Evolutionary conservation across 495 filamentous ascomycete species (phyloP).

Genomic region (Penicillium bialowiezense): DNA sequence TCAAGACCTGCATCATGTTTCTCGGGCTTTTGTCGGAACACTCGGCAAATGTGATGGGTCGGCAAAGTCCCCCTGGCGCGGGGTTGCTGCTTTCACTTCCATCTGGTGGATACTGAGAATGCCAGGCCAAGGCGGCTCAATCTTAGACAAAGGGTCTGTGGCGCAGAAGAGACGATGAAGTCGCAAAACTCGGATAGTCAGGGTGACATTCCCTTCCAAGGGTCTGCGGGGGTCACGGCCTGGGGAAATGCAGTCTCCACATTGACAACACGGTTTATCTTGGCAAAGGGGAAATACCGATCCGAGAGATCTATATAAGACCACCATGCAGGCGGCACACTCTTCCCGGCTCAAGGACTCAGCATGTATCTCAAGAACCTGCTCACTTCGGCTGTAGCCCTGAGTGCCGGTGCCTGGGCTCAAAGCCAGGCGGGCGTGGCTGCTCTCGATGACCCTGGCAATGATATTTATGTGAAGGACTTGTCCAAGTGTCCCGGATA

Average conservation of each 20-base stretch:
- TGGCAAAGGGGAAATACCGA: slow-evolving; percentile 1
- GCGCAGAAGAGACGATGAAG: no score
- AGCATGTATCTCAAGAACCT: slow-evolving; percentile 15
- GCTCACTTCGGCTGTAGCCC: slow-evolving; percentile 9
- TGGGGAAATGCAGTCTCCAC: slow-evolving; percentile 3
- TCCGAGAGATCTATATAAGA: slow-evolving; percentile 8
- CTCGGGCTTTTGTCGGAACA: slow-evolving; percentile 1
- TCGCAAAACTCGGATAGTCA: no score
- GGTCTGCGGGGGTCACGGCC: not conserved
- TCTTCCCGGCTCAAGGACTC: not conserved
- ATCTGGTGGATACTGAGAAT: not conserved
- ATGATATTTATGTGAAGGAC: slow-evolving; percentile 22
- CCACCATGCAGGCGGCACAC: no score
- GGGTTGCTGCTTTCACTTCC: not conserved
- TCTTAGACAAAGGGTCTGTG: no score
- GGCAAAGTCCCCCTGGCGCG: not conserved
- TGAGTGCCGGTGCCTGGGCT: slow-evolving; percentile 12
- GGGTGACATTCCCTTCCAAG: no score
- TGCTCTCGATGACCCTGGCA: slow-evolving; percentile 13
- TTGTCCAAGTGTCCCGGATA: slow-evolving; percentile 48
- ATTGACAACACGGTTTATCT: slow-evolving; percentile 3
- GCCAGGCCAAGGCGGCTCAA: not conserved
- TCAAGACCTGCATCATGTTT: no score
- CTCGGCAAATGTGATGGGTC: not conserved
- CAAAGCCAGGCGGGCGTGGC: slow-evolving; percentile 18